A percentile compares a stretch with the other conserved stretches of the same genome.
These are phyloP conservation scores for Arachnomyces sp. DNA, from an alignment of 2,329 filamentous ascomycete species.

Conservation along the genomic window DNA sequence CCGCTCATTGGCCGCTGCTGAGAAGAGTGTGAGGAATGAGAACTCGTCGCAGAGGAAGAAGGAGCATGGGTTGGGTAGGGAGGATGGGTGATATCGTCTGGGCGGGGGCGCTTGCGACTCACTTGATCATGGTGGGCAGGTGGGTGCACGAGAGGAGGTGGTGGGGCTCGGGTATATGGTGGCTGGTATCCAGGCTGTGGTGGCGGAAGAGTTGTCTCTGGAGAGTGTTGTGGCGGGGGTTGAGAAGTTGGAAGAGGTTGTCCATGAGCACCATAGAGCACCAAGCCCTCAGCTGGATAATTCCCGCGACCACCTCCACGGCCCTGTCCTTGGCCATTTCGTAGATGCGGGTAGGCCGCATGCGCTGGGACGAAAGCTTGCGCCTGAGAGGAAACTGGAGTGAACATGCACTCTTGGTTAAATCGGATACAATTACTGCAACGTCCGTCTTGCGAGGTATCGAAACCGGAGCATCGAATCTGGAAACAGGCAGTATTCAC, in stretches of 20 bases:
- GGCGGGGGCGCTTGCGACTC: constrained; percentile 27
- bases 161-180: constrained; percentile 22
- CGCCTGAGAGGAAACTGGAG: constrained; percentile 63
- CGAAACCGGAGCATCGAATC: constrained; percentile 70
- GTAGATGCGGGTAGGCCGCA: constrained; percentile 52
- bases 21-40: constrained; percentile 23
- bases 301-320: constrained; percentile 24
- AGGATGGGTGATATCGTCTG: constrained; percentile 8
- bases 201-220: constrained; percentile 30
- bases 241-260: constrained; percentile 40
- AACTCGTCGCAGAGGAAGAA: constrained; percentile 17
- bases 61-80: constrained; percentile 9
- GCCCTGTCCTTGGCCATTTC: constrained; percentile 28
- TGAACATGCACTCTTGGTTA: constrained; percentile 70
- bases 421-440: constrained; percentile 67
- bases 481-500: constrained; percentile 26
- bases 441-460: constrained; percentile 61
- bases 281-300: constrained; percentile 28
- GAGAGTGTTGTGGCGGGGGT: constrained; percentile 26
- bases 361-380: constrained; percentile 68
- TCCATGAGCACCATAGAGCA: constrained; percentile 43
- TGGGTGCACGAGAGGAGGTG: constrained; percentile 30
- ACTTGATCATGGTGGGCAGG: constrained; percentile 37
- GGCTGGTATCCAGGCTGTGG: constrained; percentile 33
- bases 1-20: constrained; percentile 29